These are phyloP conservation scores for Salicornia ramosissima DNA, from an alignment of 148 eudicot species.

Conservation along the genomic window DNA sequence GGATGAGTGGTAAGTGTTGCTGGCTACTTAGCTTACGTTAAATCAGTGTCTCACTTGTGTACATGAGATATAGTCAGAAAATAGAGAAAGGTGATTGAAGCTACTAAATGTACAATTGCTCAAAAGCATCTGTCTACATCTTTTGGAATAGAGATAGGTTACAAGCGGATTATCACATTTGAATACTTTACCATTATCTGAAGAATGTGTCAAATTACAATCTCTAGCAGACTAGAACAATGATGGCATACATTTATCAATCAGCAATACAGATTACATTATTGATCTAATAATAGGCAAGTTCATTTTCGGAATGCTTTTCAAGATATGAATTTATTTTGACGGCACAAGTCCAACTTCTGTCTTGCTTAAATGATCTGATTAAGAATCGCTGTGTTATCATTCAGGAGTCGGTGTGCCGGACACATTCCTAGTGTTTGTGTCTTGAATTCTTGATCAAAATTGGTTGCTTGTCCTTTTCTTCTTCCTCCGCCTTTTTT, in stretches of 20 bases:
- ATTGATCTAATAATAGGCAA: not conserved
- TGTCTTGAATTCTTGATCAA: not conserved
- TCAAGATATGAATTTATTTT: not conserved
- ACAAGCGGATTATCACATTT: not conserved
- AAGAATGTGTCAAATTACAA: not conserved
- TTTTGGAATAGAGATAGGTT: not conserved
- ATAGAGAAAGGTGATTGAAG: not conserved
- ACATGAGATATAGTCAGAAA: not conserved
- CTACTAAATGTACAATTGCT: not conserved
- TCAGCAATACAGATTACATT: not conserved
- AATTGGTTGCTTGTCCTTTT: not conserved
- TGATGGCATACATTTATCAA: not conserved
- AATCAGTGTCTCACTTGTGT: not conserved
- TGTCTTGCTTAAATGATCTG: not conserved
- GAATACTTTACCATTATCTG: not conserved
- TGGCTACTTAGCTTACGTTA: not conserved
- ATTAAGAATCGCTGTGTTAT: not conserved
- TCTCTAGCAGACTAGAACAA: not conserved
- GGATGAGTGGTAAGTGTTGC: not conserved
- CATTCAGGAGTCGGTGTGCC: not conserved
- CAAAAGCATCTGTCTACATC: not conserved
- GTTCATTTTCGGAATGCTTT: not conserved
- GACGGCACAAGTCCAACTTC: not conserved
- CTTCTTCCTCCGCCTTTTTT: not conserved
- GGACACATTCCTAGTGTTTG: not conserved